A percentile compares a stretch with the other conserved stretches of the same genome.
phyloP scores from a whole-genome alignment of 345 rosid genomes.

The Lumnitzera racemosa region DNA sequence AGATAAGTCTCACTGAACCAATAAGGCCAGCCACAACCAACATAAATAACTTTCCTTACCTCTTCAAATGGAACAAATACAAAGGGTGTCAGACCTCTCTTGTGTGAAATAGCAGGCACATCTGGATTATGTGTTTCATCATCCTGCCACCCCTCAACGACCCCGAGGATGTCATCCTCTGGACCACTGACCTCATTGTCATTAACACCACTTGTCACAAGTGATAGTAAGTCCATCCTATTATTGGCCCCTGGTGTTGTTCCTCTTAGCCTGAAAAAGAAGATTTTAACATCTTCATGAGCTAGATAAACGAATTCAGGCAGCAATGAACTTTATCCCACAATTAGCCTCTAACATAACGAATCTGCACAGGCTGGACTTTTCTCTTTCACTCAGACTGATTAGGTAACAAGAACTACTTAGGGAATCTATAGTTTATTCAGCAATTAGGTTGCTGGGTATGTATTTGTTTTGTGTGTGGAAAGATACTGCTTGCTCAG shows the following conservation, averaged over 20 bases:
- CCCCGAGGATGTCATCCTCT: slow-evolving; percentile 68
- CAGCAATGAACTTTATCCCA: too few species aligned
- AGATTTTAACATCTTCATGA: neutral
- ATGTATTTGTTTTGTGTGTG: too few species aligned
- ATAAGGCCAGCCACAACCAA: too few species aligned
- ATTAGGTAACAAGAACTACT: too few species aligned
- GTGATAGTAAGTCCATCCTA: slow-evolving; percentile 83
- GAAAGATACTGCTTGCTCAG: too few species aligned
- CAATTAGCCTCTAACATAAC: too few species aligned
- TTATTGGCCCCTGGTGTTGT: slow-evolving; percentile 77
- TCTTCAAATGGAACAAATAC: slow-evolving; percentile 91
- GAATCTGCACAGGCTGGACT: too few species aligned
- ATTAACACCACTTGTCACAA: slow-evolving; percentile 74
- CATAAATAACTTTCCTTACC: slow-evolving; percentile 26
- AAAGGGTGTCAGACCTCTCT: slow-evolving; percentile 79
- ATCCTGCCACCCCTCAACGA: slow-evolving; percentile 69
- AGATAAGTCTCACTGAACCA: too few species aligned
- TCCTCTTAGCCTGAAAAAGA: slow-evolving; percentile 57
- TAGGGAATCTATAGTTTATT: too few species aligned
- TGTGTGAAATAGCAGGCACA: slow-evolving; percentile 80
- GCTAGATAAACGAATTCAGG: neutral
- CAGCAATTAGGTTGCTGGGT: too few species aligned
- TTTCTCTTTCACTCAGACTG: too few species aligned
- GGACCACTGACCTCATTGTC: slow-evolving; percentile 41
- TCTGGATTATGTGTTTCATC: slow-evolving; percentile 80